Conservation (phyloP, 106 monocot genomes). For the Phalaenopsis aphrodite region DNA sequence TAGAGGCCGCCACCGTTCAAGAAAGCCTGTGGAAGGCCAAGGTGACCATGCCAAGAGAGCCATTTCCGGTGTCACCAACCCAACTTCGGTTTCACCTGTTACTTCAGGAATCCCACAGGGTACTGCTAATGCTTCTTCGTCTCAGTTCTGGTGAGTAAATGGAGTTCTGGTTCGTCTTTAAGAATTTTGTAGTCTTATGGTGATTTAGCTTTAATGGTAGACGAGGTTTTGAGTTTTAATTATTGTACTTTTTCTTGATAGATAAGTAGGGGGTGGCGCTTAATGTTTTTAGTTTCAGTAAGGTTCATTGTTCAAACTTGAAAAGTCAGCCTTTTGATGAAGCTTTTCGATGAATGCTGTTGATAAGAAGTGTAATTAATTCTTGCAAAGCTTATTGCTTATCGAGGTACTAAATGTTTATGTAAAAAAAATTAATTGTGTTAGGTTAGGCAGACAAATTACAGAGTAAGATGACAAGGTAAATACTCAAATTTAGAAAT, state of each 20-base stretch:
- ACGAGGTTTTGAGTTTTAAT: background rate
- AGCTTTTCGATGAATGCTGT: background rate
- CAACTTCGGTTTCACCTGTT: slow-evolving; percentile 16
- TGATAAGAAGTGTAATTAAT: background rate
- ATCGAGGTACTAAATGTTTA: background rate
- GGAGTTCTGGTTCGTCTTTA: background rate
- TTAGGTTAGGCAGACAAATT: too few relatives aligned
- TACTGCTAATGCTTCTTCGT: background rate
- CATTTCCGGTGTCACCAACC: slow-evolving; percentile 19
- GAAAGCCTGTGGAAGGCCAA: slow-evolving; percentile 22
- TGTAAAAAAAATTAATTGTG: too few relatives aligned
- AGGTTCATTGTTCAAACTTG: background rate
- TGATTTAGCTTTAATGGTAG: background rate
- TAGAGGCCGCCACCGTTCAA: slow-evolving; percentile 18
- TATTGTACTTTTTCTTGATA: background rate
- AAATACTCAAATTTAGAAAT: too few relatives aligned
- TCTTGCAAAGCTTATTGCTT: background rate
- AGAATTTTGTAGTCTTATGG: background rate
- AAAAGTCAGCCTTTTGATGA: background rate
- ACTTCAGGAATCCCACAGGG: slow-evolving; percentile 3
- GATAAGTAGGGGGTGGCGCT: too few relatives aligned
- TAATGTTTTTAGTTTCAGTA: too few relatives aligned
- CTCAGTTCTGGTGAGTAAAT: slow-evolving; percentile 1
- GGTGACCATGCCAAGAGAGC: slow-evolving; percentile 39
- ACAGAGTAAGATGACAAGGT: too few relatives aligned